Evolutionary conservation across 2,329 filamentous ascomycete genomes (phyloP).

Genomic region (Paracamarosporium sp.): DNA sequence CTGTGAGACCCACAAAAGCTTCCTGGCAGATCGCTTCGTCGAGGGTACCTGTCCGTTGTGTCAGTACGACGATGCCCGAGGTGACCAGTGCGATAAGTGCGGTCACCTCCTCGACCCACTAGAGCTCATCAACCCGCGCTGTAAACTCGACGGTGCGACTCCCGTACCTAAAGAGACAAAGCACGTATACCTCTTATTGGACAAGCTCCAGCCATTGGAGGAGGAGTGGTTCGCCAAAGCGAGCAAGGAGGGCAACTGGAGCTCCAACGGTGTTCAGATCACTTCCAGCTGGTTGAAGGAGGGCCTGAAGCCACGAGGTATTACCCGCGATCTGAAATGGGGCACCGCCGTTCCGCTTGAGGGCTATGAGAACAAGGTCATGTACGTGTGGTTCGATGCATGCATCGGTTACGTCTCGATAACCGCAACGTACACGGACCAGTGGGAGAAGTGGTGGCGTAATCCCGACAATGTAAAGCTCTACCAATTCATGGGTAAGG

Average conservation of each 20-base stretch:
- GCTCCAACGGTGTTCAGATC: constrained; percentile 75
- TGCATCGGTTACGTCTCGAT: constrained; percentile 97
- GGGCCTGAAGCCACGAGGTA: constrained; percentile 84
- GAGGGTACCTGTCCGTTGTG: constrained; percentile 81
- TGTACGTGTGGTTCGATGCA: constrained; percentile 94
- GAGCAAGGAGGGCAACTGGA: constrained; percentile 78
- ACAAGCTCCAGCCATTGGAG: constrained; percentile 79
- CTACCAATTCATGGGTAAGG: constrained; percentile 93
- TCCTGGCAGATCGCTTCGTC: constrained; percentile 68
- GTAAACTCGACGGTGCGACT: constrained; percentile 86
- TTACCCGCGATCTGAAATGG: constrained; percentile 93
- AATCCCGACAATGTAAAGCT: constrained; percentile 86
- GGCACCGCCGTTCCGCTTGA: constrained; percentile 69
- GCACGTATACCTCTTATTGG: constrained; percentile 87
- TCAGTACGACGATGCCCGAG: constrained; percentile 58
- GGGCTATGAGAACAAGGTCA: constrained; percentile 76
- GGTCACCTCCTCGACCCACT: constrained; percentile 56
- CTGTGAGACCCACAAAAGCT: constrained; percentile 71
- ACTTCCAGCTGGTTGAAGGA: constrained; percentile 83
- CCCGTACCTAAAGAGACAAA: constrained; percentile 84
- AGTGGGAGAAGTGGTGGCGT: constrained; percentile 96
- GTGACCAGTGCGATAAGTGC: constrained; percentile 63
- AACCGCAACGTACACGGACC: constrained; percentile 83
- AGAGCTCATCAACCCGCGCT: constrained; percentile 68
- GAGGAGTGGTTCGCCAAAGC: constrained; percentile 78